Evolutionary conservation across 768 basidiomycete species (phyloP).

Genomic region (Collybia sordida): DNA sequence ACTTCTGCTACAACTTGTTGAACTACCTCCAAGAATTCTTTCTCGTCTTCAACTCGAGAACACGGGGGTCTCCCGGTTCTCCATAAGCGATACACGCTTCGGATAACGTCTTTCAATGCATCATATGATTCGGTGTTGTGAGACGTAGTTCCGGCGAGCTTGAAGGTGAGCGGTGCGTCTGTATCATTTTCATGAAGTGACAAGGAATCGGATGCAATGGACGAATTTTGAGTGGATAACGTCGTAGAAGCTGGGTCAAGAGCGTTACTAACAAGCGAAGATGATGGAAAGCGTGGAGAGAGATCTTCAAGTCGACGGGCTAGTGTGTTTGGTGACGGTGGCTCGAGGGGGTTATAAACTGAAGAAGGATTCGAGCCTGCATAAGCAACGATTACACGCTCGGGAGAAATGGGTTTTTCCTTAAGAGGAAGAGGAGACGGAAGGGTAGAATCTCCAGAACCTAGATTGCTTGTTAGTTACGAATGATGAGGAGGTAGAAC

Average conservation of each 20-base stretch:
- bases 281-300: slow-evolving; percentile 21
- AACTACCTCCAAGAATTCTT: slow-evolving; percentile 37
- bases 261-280: slow-evolving; percentile 21
- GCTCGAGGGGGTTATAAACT: slow-evolving; percentile 38
- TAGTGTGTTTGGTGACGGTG: slow-evolving; percentile 40
- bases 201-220: background rate
- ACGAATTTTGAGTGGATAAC: slow-evolving; percentile 5
- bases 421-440: slow-evolving; percentile 46
- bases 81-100: slow-evolving; percentile 63
- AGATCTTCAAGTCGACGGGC: slow-evolving; percentile 39
- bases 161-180: slow-evolving; percentile 4
- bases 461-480: slow-evolving; percentile 29
- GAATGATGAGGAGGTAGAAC: background rate
- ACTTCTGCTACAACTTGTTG: slow-evolving; percentile 29
- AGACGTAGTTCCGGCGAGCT: background rate
- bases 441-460: slow-evolving; percentile 70
- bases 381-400: slow-evolving; percentile 33
- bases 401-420: slow-evolving; percentile 22
- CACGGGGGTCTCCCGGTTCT: slow-evolving; percentile 31
- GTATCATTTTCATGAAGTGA: background rate
- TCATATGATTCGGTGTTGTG: slow-evolving; percentile 22
- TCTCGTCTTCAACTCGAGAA: slow-evolving; percentile 11
- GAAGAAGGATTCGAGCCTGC: slow-evolving; percentile 23
- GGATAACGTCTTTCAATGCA: slow-evolving; percentile 51
- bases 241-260: slow-evolving; percentile 6